phyloP scores from a whole-genome alignment of 495 filamentous ascomycete species.

The Annulohypoxylon stygium region DNA sequence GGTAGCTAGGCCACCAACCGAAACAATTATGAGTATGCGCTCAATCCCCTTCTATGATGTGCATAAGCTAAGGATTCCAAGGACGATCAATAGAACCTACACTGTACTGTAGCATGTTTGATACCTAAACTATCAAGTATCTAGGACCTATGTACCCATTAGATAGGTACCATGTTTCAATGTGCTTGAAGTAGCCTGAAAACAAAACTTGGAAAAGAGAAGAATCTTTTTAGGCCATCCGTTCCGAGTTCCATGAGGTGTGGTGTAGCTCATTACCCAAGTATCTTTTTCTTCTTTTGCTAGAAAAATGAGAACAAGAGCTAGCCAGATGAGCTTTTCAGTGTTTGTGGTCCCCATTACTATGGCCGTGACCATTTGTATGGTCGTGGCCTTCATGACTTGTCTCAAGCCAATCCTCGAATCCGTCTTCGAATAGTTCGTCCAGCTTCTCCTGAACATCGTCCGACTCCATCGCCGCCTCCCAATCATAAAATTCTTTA shows the following conservation, averaged over 20 bases:
- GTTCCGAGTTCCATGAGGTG: too few relatives aligned
- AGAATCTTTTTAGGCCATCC: too few relatives aligned
- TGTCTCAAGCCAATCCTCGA: conserved; percentile 66
- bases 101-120: not conserved
- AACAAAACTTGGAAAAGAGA: too few relatives aligned
- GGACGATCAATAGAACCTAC: not conserved
- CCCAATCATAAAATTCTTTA: conserved; percentile 64
- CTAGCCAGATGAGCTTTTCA: not conserved
- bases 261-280: too few relatives aligned
- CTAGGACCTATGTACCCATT: too few relatives aligned
- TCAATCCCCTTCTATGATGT: not conserved
- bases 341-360: conserved; percentile 26
- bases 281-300: too few relatives aligned
- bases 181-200: too few relatives aligned
- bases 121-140: not conserved
- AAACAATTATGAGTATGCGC: not conserved
- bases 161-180: too few relatives aligned
- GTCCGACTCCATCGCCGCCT: conserved; percentile 62
- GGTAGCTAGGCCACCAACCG: not conserved
- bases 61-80: not conserved
- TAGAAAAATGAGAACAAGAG: not conserved
- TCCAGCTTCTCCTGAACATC: conserved; percentile 55
- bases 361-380: conserved; percentile 30
- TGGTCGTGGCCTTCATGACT: conserved; percentile 58
- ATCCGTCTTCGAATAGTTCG: conserved; percentile 67